Evolutionary conservation across 495 filamentous ascomycete genomes (phyloP), one percentile per base, ranked within the genome.

Genomic region (Diplogelasinospora grovesii): DNA sequence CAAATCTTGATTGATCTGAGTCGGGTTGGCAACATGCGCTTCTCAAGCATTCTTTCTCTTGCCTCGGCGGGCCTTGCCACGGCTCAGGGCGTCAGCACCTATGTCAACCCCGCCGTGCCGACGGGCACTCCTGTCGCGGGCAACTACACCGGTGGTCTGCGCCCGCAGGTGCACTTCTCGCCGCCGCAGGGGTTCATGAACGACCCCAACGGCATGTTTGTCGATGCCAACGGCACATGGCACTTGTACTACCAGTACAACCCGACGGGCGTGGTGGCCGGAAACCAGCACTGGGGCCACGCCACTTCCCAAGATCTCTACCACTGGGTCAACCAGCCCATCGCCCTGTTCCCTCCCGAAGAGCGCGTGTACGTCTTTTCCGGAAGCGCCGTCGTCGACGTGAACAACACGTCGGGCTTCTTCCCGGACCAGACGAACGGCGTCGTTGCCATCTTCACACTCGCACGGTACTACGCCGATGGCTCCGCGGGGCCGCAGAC

Each of bases 191-290:
- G 66, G 38, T 80, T 75, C 52, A 78, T 79, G 68, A 78, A 79
- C 49, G 77, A 79, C 46, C 75, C 77, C 6, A 78, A 73, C 54
- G 75, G 77, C 33, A 67, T 79, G 45, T 64, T 78, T 22, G 35
- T 63, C 2, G 70, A 73, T 50, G 51, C 54, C 4, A 53, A 64
- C 22, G 70, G 66, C n/a, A 49, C 59, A 5, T 78, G 65, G 37
- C 73, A 78, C 52, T 48, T 76, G 0, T 78, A 76, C 52, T 77
- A 74, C 53, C 71, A 77, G 47, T 71, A 71, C 39, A 70, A 72
- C 41, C 73, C 69, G 0, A 65, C 63, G 8, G 65, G 55, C 13
- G 46, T 50, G 27, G 65, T 72, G 4, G 69, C 71, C 10, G 70
- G 68, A 14, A 73, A 75, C 41, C 66, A 74, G 41, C 71, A 71